Evolutionary conservation across 1,139 yeast genomes (phyloP).

Genomic region (Arxiozyma telluris): DNA sequence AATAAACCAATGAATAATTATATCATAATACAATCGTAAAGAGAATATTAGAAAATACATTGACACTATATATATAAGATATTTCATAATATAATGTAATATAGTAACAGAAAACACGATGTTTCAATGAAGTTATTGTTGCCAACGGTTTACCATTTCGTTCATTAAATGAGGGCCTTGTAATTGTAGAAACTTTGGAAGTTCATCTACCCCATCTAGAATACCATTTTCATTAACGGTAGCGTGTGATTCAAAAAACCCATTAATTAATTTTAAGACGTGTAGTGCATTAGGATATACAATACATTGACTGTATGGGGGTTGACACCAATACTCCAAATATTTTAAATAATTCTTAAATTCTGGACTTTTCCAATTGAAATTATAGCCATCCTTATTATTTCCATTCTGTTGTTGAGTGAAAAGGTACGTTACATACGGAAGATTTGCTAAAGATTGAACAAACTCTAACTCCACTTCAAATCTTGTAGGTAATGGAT

Average conservation of each 20-base stretch:
- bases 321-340: conserved; percentile 59
- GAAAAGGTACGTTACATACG: conserved; percentile 56
- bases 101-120: no score
- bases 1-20: no score
- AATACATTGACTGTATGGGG: conserved; percentile 54
- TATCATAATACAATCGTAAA: no score
- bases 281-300: conserved; percentile 70
- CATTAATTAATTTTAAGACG: conserved; percentile 46
- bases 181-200: conserved; percentile 46
- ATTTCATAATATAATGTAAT: background rate
- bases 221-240: conserved; percentile 24
- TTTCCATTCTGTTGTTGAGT: conserved; percentile 30
- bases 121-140: conserved; percentile 31
- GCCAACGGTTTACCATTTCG: conserved; percentile 73
- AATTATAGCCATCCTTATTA: background rate
- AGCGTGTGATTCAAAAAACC: conserved; percentile 23
- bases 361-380: conserved; percentile 35
- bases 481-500: conserved; percentile 51
- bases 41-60: background rate
- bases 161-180: conserved; percentile 57
- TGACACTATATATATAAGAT: no score
- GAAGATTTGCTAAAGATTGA: conserved; percentile 67
- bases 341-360: conserved; percentile 56
- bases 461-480: conserved; percentile 71
- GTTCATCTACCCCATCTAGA: conserved; percentile 38